A percentile compares a stretch with the other conserved stretches of the same genome.
These are phyloP conservation scores for Saussurea involucrata DNA, from an alignment of 129 eudicot species.

Conservation along the genomic window DNA sequence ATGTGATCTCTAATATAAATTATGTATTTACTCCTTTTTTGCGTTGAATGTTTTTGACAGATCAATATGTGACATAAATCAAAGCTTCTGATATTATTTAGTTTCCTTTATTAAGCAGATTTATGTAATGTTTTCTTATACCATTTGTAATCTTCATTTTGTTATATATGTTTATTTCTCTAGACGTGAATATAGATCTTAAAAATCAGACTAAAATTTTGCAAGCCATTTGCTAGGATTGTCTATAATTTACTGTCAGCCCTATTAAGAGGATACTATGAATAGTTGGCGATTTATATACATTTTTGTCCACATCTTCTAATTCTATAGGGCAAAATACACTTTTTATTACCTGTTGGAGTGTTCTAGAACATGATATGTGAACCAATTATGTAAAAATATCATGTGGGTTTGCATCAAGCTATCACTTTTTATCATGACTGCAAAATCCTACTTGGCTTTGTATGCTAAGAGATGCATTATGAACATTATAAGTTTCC, in stretches of 20 bases:
- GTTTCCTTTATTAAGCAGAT: not conserved
- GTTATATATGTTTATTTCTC: too few relatives aligned
- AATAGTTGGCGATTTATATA: not conserved
- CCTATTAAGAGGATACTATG: not conserved
- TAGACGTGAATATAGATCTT: too few relatives aligned
- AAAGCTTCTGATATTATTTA: not conserved
- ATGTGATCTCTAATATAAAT: conserved; percentile 1
- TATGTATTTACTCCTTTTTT: not conserved
- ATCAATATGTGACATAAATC: not conserved
- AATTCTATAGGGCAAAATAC: not conserved
- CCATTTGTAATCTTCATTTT: not conserved
- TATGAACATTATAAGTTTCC: not conserved
- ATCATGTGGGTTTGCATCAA: not conserved
- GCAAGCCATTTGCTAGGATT: not conserved
- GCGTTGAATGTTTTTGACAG: not conserved
- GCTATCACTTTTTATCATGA: not conserved
- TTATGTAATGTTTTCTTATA: not conserved
- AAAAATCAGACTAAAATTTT: not conserved
- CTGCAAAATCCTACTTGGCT: not conserved
- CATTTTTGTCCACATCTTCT: not conserved
- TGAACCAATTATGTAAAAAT: not conserved
- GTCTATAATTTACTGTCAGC: not conserved
- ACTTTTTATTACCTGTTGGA: not conserved
- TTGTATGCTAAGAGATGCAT: not conserved
- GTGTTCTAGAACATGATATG: not conserved